Conservation (phyloP, 1,284 basidiomycete genomes). For the Fomes fomentarius region DNA sequence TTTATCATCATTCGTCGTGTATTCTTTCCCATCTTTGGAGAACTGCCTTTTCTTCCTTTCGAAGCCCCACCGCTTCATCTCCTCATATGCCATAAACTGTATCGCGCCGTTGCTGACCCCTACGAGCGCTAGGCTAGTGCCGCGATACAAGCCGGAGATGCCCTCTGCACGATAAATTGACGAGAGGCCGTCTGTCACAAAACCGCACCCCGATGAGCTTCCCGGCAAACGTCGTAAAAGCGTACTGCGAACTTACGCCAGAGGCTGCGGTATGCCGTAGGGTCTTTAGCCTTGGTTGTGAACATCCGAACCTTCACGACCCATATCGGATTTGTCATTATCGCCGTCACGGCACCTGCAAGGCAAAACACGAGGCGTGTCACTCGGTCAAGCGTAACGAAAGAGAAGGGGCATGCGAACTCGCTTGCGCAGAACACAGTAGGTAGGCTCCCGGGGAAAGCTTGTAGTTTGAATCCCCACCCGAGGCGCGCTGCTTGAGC, state of each 20-base stretch:
- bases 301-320: conserved; percentile 99
- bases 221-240: background rate
- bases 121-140: conserved; percentile 87
- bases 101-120: conserved; percentile 96
- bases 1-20: conserved; percentile 80
- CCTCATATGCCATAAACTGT: conserved; percentile 96
- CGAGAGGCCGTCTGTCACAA: conserved; percentile 70
- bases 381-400: conserved; percentile 17
- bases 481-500: conserved; percentile 80
- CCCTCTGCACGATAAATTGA: conserved; percentile 80
- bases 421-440: conserved; percentile 92
- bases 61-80: conserved; percentile 91
- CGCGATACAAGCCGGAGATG: conserved; percentile 81
- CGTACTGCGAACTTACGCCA: conserved; percentile 54
- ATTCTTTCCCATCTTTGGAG: conserved; percentile 59
- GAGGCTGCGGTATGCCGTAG: conserved; percentile 76
- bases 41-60: conserved; percentile 71
- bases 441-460: conserved; percentile 85
- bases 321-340: conserved; percentile 99
- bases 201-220: background rate
- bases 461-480: conserved; percentile 57
- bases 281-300: conserved; percentile 71
- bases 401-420: conserved; percentile 54
- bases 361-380: conserved; percentile 6
- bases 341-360: conserved; percentile 87